Evolutionary conservation across 352 stramenopile species (phyloP).

Genomic region (Phytopythium mirpurense): DNA sequence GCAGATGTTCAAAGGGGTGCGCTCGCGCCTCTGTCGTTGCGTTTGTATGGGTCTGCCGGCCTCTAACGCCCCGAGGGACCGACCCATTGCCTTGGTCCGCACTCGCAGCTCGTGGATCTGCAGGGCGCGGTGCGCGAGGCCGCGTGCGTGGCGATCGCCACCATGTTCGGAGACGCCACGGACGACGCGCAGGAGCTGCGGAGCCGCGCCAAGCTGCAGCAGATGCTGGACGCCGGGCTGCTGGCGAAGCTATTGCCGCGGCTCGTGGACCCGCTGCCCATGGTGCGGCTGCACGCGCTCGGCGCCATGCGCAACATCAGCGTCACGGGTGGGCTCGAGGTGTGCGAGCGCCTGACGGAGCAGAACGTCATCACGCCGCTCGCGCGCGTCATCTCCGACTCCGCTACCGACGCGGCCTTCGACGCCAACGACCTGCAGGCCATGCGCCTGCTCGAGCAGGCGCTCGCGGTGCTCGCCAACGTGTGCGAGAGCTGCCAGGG

Average conservation of each 20-base stretch:
- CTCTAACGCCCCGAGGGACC: too few species aligned
- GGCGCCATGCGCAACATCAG: slow-evolving; percentile 85
- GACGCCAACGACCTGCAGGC: slow-evolving; percentile 58
- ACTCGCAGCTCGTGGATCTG: slow-evolving; percentile 59
- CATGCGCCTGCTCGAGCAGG: slow-evolving; percentile 77
- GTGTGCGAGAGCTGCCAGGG: slow-evolving; percentile 77
- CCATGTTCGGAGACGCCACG: slow-evolving; percentile 73
- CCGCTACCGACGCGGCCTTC: slow-evolving; percentile 42
- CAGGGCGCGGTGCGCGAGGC: slow-evolving; percentile 81
- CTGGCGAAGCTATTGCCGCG: slow-evolving; percentile 79
- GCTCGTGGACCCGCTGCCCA: slow-evolving; percentile 78
- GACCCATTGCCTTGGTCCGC: too few species aligned
- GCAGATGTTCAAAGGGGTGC: slow-evolving; percentile 63
- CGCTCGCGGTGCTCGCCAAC: slow-evolving; percentile 71
- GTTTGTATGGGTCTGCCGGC: too few species aligned
- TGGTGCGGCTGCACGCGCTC: slow-evolving; percentile 80
- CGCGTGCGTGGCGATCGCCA: slow-evolving; percentile 80
- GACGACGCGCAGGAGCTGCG: slow-evolving; percentile 47
- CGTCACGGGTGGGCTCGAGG: slow-evolving; percentile 76
- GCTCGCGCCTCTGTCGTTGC: slow-evolving; percentile 7
- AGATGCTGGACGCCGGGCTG: slow-evolving; percentile 75
- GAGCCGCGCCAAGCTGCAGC: slow-evolving; percentile 60
- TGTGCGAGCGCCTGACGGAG: slow-evolving; percentile 75
- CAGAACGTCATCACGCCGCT: slow-evolving; percentile 76
- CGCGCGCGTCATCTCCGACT: slow-evolving; percentile 65